Evolutionary conservation across 306 rosid genomes (phyloP).

Genomic region (Dalbergia cultrata): DNA sequence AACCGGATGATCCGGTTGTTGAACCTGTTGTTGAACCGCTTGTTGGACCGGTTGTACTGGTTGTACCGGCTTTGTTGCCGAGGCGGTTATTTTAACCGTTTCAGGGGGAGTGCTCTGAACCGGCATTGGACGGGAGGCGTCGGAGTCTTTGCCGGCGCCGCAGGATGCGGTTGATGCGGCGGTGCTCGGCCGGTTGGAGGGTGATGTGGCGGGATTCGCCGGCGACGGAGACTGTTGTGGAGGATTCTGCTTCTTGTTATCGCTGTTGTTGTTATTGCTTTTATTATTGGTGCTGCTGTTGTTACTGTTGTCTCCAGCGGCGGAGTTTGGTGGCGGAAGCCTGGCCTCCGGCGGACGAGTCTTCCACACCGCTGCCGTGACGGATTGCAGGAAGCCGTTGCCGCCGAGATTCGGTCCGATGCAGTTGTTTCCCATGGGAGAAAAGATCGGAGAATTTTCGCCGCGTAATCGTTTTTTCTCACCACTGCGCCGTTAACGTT

Average conservation of each 20-base stretch:
- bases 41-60: background rate
- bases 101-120: conserved; percentile 79
- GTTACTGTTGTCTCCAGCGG: conserved; percentile 33
- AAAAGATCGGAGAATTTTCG: conserved; percentile 49
- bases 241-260: background rate
- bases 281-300: no score
- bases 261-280: background rate
- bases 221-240: background rate
- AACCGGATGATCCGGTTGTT: conserved; percentile 36
- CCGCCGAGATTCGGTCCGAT: conserved; percentile 78
- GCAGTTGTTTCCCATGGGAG: conserved; percentile 84
- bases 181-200: conserved; percentile 40
- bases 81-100: conserved; percentile 57
- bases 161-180: background rate
- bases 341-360: conserved; percentile 71
- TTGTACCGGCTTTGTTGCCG: conserved; percentile 42
- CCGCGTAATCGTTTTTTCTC: background rate
- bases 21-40: conserved; percentile 11
- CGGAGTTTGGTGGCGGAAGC: conserved; percentile 64
- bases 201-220: conserved; percentile 3
- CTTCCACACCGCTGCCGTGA: conserved; percentile 74
- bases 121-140: conserved; percentile 27
- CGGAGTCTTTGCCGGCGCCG: background rate
- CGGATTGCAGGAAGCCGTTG: conserved; percentile 74
- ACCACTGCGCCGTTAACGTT: conserved; percentile 31